These are phyloP conservation scores for Aspergillus flavus DNA, from an alignment of 2,329 filamentous ascomycete genomes.

Conservation along the genomic window DNA sequence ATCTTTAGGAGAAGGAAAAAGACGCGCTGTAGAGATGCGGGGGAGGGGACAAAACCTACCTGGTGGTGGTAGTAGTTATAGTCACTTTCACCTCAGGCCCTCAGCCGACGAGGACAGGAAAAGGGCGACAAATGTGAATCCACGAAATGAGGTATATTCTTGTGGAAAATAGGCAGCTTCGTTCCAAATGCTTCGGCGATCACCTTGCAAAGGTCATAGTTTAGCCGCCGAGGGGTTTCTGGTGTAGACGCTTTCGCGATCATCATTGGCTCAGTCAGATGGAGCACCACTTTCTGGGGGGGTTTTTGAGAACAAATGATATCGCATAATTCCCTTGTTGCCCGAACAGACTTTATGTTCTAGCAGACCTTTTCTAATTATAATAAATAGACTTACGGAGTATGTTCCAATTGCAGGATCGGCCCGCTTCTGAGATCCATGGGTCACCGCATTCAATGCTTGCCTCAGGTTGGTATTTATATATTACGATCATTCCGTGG, in stretches of 20 bases:
- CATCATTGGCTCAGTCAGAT: slow-evolving; percentile 19
- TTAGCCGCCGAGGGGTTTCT: slow-evolving; percentile 19
- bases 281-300: slow-evolving; percentile 10
- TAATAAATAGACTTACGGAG: background rate
- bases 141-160: background rate
- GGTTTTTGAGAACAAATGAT: slow-evolving; percentile 5
- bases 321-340: background rate
- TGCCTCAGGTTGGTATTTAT: background rate
- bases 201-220: background rate
- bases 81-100: background rate
- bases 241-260: slow-evolving; percentile 10
- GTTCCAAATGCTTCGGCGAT: background rate
- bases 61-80: no score
- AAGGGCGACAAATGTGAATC: background rate
- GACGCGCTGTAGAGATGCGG: background rate
- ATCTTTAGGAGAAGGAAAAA: background rate
- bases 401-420: slow-evolving; percentile 1
- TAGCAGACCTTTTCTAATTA: background rate
- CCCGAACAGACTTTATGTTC: background rate
- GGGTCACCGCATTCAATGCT: background rate
- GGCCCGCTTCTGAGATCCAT: slow-evolving; percentile 22
- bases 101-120: background rate
- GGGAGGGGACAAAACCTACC: background rate
- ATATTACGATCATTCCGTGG: background rate
- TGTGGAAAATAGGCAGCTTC: background rate